Conservation (phyloP, 805 yeast species). For the Candida maesae region DNA sequence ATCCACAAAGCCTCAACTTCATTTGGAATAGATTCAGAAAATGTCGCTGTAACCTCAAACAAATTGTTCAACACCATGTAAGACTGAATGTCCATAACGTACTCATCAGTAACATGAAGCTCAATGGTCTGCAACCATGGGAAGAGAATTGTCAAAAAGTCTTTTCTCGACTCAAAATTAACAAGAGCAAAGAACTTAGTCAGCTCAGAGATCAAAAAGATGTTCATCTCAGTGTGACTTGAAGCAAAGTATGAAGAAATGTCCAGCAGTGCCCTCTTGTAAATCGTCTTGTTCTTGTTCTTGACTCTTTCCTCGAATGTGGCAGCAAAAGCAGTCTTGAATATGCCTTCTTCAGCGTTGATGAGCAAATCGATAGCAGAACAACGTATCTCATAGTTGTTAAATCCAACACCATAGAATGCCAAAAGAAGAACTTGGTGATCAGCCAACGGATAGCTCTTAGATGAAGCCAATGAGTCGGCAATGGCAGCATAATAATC, state of each 20-base stretch:
- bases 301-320: conserved; percentile 67
- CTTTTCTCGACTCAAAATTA: conserved; percentile 58
- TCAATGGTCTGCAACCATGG: conserved; percentile 94
- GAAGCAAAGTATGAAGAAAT: conserved; percentile 70
- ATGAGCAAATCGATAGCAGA: conserved; percentile 71
- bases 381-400: conserved; percentile 59
- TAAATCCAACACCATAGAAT: conserved; percentile 74
- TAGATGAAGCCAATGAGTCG: conserved; percentile 52
- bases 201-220: conserved; percentile 64
- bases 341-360: conserved; percentile 57
- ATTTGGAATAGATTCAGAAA: conserved; percentile 68
- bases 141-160: conserved; percentile 70
- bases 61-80: conserved; percentile 76
- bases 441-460: conserved; percentile 45
- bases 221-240: conserved; percentile 54
- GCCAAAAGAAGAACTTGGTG: conserved; percentile 73
- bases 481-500: conserved; percentile 71
- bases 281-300: conserved; percentile 76
- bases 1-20: conserved; percentile 96
- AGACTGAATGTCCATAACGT: conserved; percentile 36
- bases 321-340: conserved; percentile 49
- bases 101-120: conserved; percentile 41
- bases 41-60: conserved; percentile 79
- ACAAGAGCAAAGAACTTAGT: conserved; percentile 66
- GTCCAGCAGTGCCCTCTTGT: conserved; percentile 80